Percentiles rank a stretch among this genome's conserved stretches.
phyloP scores from a whole-genome alignment of 805 yeast genomes.

The Spathaspora passalidarum region DNA sequence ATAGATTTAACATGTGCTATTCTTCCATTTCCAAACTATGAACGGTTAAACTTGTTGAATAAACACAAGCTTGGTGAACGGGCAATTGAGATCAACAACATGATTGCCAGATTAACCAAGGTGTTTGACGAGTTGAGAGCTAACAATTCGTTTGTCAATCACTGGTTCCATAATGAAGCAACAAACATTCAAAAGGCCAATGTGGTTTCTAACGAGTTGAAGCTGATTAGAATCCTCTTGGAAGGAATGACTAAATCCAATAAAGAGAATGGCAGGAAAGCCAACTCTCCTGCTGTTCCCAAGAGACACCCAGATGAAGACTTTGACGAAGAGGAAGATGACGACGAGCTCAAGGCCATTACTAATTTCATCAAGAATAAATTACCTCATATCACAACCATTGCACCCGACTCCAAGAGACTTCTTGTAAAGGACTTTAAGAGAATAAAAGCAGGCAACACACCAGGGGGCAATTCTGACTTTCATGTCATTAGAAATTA shows the following conservation, averaged over 20 bases:
- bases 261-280: slow-evolving; percentile 4
- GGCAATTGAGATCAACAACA: slow-evolving; percentile 21
- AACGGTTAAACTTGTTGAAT: slow-evolving; percentile 39
- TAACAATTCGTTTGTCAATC: slow-evolving; percentile 34
- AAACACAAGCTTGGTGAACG: slow-evolving; percentile 32
- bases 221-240: slow-evolving; percentile 47
- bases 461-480: slow-evolving; percentile 48
- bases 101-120: slow-evolving; percentile 33
- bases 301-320: slow-evolving; percentile 14
- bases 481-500: slow-evolving; percentile 63
- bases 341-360: slow-evolving; percentile 38
- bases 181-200: slow-evolving; percentile 50
- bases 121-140: slow-evolving; percentile 34
- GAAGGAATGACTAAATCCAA: slow-evolving; percentile 41
- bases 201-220: slow-evolving; percentile 54
- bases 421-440: slow-evolving; percentile 49
- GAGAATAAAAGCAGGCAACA: slow-evolving; percentile 49
- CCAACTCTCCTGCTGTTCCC: neutral
- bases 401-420: slow-evolving; percentile 38
- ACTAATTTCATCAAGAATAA: slow-evolving; percentile 34
- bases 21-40: slow-evolving; percentile 46
- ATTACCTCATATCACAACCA: slow-evolving; percentile 31
- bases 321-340: slow-evolving; percentile 45
- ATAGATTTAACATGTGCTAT: slow-evolving; percentile 50
- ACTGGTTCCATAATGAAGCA: slow-evolving; percentile 49